A percentile compares a stretch with the other conserved stretches of the same genome.
phyloP scores from a whole-genome alignment of 1,284 basidiomycete species.

The Austroboletus sp. region DNA sequence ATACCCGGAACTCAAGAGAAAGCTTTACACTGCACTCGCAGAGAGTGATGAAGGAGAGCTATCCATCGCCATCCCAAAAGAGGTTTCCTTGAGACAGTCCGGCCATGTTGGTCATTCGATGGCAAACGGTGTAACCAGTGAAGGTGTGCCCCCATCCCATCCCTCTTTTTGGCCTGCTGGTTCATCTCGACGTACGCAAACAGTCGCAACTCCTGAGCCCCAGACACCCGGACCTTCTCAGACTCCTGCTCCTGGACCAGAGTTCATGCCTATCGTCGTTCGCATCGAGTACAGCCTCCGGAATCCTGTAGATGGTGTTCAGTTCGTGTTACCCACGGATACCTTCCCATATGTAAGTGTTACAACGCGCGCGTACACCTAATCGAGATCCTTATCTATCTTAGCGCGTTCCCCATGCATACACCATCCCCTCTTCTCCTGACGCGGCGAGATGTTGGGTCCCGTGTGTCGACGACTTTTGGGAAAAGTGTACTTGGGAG shows the following conservation, averaged over 20 bases:
- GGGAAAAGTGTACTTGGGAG: constrained; percentile 98
- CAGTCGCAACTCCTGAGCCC: constrained; percentile 72
- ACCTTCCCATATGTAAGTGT: constrained; percentile 74
- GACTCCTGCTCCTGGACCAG: constrained; percentile 43
- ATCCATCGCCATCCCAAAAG: constrained; percentile 81
- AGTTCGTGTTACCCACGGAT: constrained; percentile 77
- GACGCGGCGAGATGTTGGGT: constrained; percentile 95
- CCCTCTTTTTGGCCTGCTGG: background rate
- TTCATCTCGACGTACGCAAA: constrained; percentile 8
- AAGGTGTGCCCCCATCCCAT: constrained; percentile 36
- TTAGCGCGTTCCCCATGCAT: constrained; percentile 88
- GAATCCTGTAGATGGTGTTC: constrained; percentile 79
- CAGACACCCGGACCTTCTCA: constrained; percentile 57
- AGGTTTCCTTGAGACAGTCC: constrained; percentile 64
- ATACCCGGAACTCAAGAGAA: constrained; percentile 91
- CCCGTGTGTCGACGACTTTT: constrained; percentile 90
- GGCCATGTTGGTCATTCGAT: constrained; percentile 42
- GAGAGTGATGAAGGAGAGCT: constrained; percentile 92
- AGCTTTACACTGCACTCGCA: constrained; percentile 81
- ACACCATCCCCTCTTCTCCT: constrained; percentile 81
- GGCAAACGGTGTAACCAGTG: constrained; percentile 38
- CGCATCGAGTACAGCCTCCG: constrained; percentile 75
- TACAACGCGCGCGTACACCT: constrained; percentile 6
- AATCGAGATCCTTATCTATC: constrained; percentile 23
- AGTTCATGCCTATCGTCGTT: constrained; percentile 73